Evolutionary conservation across 768 basidiomycete species (phyloP).

Genomic region (Coprinopsis cinerea): DNA sequence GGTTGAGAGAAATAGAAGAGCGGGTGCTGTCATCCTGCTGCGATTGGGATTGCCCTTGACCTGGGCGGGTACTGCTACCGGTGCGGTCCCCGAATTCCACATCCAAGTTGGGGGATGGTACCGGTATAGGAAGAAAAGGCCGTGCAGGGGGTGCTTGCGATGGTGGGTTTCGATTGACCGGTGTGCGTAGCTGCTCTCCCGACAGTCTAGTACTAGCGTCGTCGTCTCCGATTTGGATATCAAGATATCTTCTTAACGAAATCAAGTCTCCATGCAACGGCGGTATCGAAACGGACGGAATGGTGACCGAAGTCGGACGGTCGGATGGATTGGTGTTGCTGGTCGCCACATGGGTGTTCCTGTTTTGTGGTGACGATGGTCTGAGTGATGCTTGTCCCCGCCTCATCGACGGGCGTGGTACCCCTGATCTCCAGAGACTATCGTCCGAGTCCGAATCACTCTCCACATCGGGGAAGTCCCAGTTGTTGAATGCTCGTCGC

Average conservation of each 20-base stretch:
- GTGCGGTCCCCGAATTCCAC: not conserved
- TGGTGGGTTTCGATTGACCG: not conserved
- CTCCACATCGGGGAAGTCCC: not conserved
- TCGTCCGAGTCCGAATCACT: not conserved
- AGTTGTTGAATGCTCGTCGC: no score
- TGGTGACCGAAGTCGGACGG: not conserved
- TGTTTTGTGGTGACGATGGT: no score
- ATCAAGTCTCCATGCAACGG: no score
- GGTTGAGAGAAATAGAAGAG: no score
- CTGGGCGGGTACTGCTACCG: not conserved
- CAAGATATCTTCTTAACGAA: not conserved
- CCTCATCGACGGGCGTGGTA: not conserved
- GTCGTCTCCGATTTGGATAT: not conserved
- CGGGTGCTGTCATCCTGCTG: no score
- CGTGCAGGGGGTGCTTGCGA: not conserved
- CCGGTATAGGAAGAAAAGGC: not conserved
- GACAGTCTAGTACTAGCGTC: not conserved
- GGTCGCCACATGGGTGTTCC: not conserved
- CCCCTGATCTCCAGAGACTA: not conserved
- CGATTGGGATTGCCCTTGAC: no score
- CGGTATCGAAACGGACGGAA: no score
- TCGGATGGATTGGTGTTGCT: not conserved
- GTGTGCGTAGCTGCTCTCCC: not conserved
- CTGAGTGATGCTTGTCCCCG: not conserved
- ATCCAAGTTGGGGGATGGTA: slow-evolving; percentile 3